Conservation (phyloP, 805 yeast genomes). For the Nakazawaea anatomiae region DNA sequence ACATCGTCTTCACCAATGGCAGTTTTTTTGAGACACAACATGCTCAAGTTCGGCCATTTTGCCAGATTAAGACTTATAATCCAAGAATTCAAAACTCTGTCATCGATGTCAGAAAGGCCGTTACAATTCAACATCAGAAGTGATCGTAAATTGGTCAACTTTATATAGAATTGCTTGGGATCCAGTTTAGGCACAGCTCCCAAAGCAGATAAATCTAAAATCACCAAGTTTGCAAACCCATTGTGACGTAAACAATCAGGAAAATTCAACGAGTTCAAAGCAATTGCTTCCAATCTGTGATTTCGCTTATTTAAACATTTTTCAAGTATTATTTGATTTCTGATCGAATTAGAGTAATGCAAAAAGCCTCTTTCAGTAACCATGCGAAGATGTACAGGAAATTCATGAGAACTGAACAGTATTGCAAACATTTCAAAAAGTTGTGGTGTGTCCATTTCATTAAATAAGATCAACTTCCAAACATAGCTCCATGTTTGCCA, state of each 20-base stretch:
- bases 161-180: not conserved
- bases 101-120: constrained; percentile 11
- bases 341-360: constrained; percentile 1
- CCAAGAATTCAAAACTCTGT: constrained; percentile 19
- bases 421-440: constrained; percentile 21
- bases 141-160: constrained; percentile 7
- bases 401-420: constrained; percentile 13
- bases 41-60: constrained; percentile 15
- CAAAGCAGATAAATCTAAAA: constrained; percentile 15
- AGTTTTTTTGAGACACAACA: constrained; percentile 6
- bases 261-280: constrained; percentile 17
- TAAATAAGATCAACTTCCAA: constrained; percentile 23
- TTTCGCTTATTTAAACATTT: constrained; percentile 12
- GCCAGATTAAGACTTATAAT: constrained; percentile 19
- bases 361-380: constrained; percentile 8
- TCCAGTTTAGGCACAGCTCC: not conserved
- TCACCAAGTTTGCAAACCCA: constrained; percentile 11
- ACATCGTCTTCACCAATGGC: not conserved
- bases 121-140: constrained; percentile 9
- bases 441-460: constrained; percentile 24
- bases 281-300: constrained; percentile 30
- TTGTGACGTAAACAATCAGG: not conserved
- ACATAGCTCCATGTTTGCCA: constrained; percentile 24
- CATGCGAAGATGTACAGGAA: constrained; percentile 16
- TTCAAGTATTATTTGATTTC: constrained; percentile 16